Evolutionary conservation across 805 yeast species (phyloP), one percentile per base, ranked within the genome.

Genomic region (Myxozyma mucilagina): DNA sequence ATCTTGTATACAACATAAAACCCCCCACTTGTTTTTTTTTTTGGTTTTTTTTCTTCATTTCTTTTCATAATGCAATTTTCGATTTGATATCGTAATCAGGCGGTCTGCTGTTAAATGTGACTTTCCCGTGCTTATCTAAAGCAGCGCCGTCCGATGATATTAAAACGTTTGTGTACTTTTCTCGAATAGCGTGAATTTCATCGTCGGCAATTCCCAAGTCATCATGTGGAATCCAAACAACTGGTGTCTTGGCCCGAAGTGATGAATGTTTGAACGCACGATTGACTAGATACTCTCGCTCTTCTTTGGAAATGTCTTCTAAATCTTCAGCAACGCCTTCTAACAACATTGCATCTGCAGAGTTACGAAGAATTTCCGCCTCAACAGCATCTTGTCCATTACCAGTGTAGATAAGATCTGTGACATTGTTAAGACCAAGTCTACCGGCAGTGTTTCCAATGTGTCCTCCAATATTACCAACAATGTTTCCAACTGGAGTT

Each of bases 221-320:
- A 64, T 81, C 83, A 24, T 66, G 61, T 0, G 83, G 83, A 2
- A 81, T 60, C 83, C 83, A 79, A 1, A 81, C 69, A 31, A 75
- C 67, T 10, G 78, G 77, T 24, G 68, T 60, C 13, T 51, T 60
- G 8, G 65, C 60, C 24, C 72, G 63, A 16, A 71, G 57, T 4
- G 73, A 72, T 4, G 75, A 74, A 57, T 75, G 74, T 48, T 64
- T 67, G 56, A 72, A 75, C 16, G 74, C 68, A 31, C 68, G 70
- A 16, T 63, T 55, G 4, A 68, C 60, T 9, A 70, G 47, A 44
- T 56, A 61, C n/a, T 69, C 70, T n/a, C 66, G 68, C 41, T 71
- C 71, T 6, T 63, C 69, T 4, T 56, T 24, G 1, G 69, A 65
- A 7, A 73, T 47, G 11, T 60, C 61, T 8, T 62, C 67, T 24